These are phyloP conservation scores for Discostella stelligeroides DNA, from an alignment of 108 stramenopile genomes.

Conservation along the genomic window DNA sequence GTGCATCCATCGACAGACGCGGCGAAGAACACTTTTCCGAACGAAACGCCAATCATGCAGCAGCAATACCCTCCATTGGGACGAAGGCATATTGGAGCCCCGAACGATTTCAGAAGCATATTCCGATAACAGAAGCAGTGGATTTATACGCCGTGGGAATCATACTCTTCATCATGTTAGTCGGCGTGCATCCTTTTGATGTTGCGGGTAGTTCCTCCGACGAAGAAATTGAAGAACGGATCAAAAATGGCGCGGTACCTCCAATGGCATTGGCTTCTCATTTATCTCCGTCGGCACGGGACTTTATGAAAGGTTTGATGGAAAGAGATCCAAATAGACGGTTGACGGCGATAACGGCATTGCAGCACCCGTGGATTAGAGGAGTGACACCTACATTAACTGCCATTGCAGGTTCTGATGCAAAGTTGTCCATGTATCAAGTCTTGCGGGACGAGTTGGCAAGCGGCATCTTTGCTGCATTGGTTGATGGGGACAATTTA, in stretches of 20 bases:
- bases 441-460: constrained; percentile 65
- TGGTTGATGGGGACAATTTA: constrained; percentile 52
- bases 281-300: constrained; percentile 62
- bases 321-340: constrained; percentile 44
- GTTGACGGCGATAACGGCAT: constrained; percentile 54
- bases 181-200: constrained; percentile 86
- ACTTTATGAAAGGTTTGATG: constrained; percentile 54
- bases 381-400: constrained; percentile 67
- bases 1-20: constrained; percentile 28
- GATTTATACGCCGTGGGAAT: constrained; percentile 87
- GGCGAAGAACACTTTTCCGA: background rate
- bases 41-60: background rate
- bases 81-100: constrained; percentile 89
- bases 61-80: constrained; percentile 34
- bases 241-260: constrained; percentile 48
- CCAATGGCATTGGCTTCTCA: constrained; percentile 45
- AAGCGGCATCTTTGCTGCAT: constrained; percentile 76
- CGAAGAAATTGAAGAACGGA: constrained; percentile 61
- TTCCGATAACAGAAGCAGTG: constrained; percentile 38
- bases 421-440: constrained; percentile 69
- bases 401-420: constrained; percentile 69
- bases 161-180: constrained; percentile 87
- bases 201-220: constrained; percentile 61
- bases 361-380: constrained; percentile 62
- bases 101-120: constrained; percentile 53